Conservation (phyloP, 768 basidiomycete genomes). For the Wakefieldia striispora region DNA sequence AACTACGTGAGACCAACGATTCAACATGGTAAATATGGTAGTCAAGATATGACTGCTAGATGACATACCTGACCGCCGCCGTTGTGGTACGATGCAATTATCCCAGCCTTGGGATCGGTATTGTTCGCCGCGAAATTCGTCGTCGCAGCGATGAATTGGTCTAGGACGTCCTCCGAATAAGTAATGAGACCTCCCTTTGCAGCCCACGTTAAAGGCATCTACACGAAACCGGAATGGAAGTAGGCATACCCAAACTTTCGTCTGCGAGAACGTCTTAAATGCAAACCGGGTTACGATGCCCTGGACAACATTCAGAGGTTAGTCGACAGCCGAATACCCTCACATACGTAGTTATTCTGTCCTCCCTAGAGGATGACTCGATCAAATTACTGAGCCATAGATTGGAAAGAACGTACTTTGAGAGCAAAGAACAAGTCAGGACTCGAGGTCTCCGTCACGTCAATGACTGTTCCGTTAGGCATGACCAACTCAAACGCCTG, state of each 20-base stretch:
- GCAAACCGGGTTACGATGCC: conserved; percentile 60
- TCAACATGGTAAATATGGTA: no score
- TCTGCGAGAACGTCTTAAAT: conserved; percentile 50
- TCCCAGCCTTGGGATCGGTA: conserved; percentile 17
- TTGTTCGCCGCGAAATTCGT: conserved; percentile 9
- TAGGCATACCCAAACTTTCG: conserved; percentile 53
- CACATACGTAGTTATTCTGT: conserved; percentile 17
- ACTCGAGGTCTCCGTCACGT: no score
- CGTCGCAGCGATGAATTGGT: conserved; percentile 7
- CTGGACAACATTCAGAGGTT: conserved; percentile 14
- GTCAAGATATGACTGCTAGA: not conserved
- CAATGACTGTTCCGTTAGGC: no score
- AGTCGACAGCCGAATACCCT: not conserved
- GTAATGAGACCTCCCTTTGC: conserved; percentile 47
- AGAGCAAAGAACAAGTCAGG: no score
- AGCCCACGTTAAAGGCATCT: not conserved
- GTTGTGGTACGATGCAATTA: conserved; percentile 44
- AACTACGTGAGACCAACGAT: not conserved
- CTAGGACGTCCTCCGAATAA: conserved; percentile 9
- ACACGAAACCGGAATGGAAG: not conserved
- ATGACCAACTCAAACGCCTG: no score
- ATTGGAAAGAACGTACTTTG: no score
- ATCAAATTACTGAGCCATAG: no score
- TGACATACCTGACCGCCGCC: not conserved
- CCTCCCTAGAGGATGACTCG: no score